phyloP scores from a whole-genome alignment of 75 land plant genomes.

The Selaginella tamariscina region DNA sequence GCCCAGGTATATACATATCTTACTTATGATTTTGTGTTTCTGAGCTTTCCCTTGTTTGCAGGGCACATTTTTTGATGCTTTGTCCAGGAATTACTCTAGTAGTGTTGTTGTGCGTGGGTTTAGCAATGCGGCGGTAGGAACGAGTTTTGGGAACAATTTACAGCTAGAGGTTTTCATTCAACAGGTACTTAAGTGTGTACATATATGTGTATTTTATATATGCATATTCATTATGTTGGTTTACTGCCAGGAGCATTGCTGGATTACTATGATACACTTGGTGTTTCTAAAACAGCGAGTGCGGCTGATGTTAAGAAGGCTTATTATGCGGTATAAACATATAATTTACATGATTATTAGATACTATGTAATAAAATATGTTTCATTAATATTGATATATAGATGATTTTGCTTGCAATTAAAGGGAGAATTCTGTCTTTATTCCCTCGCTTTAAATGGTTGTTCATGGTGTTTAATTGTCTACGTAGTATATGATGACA shows the following conservation, averaged over 20 bases:
- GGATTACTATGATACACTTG: conserved; percentile 79
- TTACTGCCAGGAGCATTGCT: background rate
- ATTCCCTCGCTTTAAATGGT: background rate
- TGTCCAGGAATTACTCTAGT: background rate
- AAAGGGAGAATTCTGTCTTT: background rate
- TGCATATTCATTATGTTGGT: background rate
- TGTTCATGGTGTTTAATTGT: background rate
- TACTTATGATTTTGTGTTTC: too few relatives aligned
- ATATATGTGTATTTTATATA: background rate
- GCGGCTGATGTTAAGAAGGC: conserved; percentile 84
- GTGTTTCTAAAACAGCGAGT: conserved; percentile 53
- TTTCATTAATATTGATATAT: background rate
- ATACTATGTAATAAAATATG: background rate
- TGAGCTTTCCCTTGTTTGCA: too few relatives aligned
- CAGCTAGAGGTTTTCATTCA: background rate
- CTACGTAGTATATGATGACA: too few relatives aligned
- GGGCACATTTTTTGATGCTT: too few relatives aligned
- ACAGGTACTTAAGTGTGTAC: background rate
- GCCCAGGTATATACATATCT: too few relatives aligned
- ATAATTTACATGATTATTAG: background rate
- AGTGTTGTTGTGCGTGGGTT: background rate
- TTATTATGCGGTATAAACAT: conserved; percentile 53
- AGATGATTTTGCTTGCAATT: background rate
- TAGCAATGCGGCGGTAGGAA: background rate
- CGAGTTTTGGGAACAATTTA: background rate